Evolutionary conservation across 2,329 filamentous ascomycete genomes (phyloP).

Genomic region (Beauveria australis): DNA sequence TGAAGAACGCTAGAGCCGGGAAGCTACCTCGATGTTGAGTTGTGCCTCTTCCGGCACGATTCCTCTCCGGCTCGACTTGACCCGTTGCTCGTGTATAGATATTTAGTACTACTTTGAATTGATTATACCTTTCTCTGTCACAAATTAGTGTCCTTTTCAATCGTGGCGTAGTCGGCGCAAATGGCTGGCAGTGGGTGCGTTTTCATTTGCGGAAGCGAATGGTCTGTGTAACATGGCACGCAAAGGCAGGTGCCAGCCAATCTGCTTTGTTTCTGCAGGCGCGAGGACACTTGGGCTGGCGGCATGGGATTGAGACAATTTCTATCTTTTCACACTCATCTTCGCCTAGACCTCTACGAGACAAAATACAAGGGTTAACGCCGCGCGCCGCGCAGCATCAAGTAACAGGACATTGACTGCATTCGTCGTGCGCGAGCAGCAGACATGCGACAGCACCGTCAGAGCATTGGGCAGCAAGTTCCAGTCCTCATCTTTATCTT

Average conservation of each 20-base stretch:
- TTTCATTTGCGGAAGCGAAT: background rate
- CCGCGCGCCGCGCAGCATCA: background rate
- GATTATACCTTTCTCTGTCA: conserved; percentile 22
- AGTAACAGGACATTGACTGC: background rate
- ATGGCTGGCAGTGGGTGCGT: background rate
- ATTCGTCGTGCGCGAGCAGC: background rate
- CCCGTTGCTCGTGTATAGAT: conserved; percentile 28
- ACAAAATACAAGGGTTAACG: background rate
- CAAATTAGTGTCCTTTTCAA: background rate
- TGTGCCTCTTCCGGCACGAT: conserved; percentile 2
- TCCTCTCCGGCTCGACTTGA: conserved; percentile 19
- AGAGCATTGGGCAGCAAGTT: background rate
- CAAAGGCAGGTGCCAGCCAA: background rate
- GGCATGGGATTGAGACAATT: background rate
- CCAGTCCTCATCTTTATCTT: background rate
- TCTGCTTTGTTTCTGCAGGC: background rate
- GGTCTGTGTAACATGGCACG: background rate
- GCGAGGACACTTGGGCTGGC: background rate
- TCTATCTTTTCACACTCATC: background rate
- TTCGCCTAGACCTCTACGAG: too few species aligned
- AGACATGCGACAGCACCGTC: background rate
- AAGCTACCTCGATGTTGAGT: background rate
- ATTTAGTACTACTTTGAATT: conserved; percentile 22
- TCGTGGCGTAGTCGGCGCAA: background rate
- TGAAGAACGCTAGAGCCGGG: conserved; percentile 1